phyloP scores from a whole-genome alignment of 805 yeast species.

The Saturnispora bothae region DNA sequence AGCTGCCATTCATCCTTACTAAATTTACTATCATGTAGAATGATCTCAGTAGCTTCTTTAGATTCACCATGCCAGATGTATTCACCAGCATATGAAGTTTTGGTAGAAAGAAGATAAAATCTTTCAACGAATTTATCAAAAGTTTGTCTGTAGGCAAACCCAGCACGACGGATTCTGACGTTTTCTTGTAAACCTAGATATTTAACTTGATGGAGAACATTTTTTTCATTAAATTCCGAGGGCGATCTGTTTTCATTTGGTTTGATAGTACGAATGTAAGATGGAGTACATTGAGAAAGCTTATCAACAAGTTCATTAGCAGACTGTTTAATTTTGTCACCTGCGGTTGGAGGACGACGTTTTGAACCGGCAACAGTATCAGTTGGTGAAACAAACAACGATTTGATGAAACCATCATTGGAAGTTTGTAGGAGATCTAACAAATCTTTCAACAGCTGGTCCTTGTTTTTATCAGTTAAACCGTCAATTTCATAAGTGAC shows the following conservation, averaged over 20 bases:
- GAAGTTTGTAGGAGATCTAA: slow-evolving; percentile 71
- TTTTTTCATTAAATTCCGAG: slow-evolving; percentile 75
- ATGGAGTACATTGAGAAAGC: slow-evolving; percentile 82
- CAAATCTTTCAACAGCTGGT: slow-evolving; percentile 80
- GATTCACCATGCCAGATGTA: slow-evolving; percentile 51
- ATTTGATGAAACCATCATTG: slow-evolving; percentile 47
- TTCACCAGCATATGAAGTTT: slow-evolving; percentile 85
- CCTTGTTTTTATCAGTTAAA: slow-evolving; percentile 96
- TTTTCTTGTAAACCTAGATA: slow-evolving; percentile 94
- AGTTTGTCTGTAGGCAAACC: slow-evolving; percentile 94
- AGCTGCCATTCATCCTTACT: slow-evolving; percentile 78
- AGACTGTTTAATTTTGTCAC: slow-evolving; percentile 84
- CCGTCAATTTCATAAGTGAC: slow-evolving; percentile 82
- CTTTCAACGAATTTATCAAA: slow-evolving; percentile 94
- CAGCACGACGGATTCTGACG: slow-evolving; percentile 96
- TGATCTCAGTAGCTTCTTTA: slow-evolving; percentile 40
- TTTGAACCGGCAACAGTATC: slow-evolving; percentile 45
- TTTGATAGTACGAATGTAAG: slow-evolving; percentile 94
- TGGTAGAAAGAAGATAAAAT: slow-evolving; percentile 75
- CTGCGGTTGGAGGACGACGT: slow-evolving; percentile 87
- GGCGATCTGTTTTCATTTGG: slow-evolving; percentile 93
- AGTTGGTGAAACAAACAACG: slow-evolving; percentile 57
- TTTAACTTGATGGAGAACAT: slow-evolving; percentile 91
- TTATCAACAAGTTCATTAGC: slow-evolving; percentile 89
- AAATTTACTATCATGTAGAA: slow-evolving; percentile 47